Base-by-base conservation (phyloP, 2,329 filamentous ascomycete species). In the Talaromyces sp. region DNA sequence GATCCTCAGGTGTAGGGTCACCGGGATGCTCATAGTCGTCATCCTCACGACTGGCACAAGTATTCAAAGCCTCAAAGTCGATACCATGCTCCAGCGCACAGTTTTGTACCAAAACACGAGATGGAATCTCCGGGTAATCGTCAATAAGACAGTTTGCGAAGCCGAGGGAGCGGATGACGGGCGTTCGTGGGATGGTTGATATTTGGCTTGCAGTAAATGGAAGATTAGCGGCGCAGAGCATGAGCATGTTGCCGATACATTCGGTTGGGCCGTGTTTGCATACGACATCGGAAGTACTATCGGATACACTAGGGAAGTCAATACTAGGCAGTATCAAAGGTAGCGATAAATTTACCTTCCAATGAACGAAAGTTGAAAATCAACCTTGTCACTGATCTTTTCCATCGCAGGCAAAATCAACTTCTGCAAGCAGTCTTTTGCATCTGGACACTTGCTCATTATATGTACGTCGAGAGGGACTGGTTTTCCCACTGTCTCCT, bases 401-500 rank as follows among this genome's bases (percentile, higher is more conserved):
- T 92, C 87, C 93, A 99, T 97, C 24, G 89, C 86, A 0, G 95
- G 95, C 16, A 98, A 80, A 27, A 99, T 84, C 70, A 99, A 80
- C 66, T 93, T 82, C 67, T 87, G 86, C 22, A 99, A 82, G 73
- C 94, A 97, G 74, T 92, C 90, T 76, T 84, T 85, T 2, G 95
- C 93, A 78, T 99, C 95, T 0, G 94, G 93, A 73, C 95, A 99
- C 83, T 98, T 97, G 80, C 89, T 91, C 89, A 98, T 99, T 71
- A 98, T 95, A 77, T 98, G 94, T 64, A 92, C 91, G 76, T 99
- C 95, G 2, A 99, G 80, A 3, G 92, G 90, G 4, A 98, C 90
- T 65, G 66, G 72, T 39, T 65, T 67, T 45, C 31, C 35, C 69
- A 14, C 35, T 8, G 45, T 58, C 41, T 43, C 41, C 14, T 56